Evolutionary conservation across 176 grass and related monocot genomes (phyloP), one percentile per base, ranked within the genome.

Genomic region (Canna indica): DNA sequence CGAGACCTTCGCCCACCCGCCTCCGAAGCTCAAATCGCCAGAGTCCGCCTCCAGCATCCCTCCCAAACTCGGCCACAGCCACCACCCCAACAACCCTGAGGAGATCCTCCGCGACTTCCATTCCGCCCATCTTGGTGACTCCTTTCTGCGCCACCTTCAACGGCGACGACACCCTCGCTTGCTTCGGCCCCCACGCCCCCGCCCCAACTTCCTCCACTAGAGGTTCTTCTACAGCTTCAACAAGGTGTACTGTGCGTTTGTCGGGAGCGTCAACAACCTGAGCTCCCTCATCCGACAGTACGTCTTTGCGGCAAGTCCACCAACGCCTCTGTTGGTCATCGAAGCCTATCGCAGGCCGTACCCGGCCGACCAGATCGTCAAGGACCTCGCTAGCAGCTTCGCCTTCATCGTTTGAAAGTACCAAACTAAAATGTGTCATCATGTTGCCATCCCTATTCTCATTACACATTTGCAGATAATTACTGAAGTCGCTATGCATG

Each of bases 361-460:
- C 81, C 93, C 93, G 0, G 93, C 86, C 25, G 93, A 97, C 83
- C 88, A 97, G 83, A 88, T 91, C 34, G 67, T 97, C 50, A 92
- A 97, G 86, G 93, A 97, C 79, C 77, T 97, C 10, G 69, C 71
- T 0, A 88, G 93, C 7, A 81, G 86, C 30, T 97, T 92, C 50
- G 88, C 88, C 69, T 97, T 97, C 71, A 84, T 92, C 58, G 81
- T 97, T n/a, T n/a, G n/a, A n/a, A n/a, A n/a, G n/a, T n/a, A n/a
- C n/a, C n/a, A n/a, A n/a, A n/a, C n/a, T n/a, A n/a, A n/a, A n/a
- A n/a, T n/a, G n/a, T n/a, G n/a, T n/a, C n/a, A n/a, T n/a, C n/a
- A n/a, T n/a, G n/a, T n/a, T n/a, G n/a, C n/a, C n/a, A n/a, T n/a
- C n/a, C n/a, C n/a, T n/a, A n/a, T n/a, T n/a, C n/a, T n/a, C n/a